Evolutionary conservation across 2,329 filamentous ascomycete species (phyloP).

Genomic region (Dothidotthia symphoricarpi): DNA sequence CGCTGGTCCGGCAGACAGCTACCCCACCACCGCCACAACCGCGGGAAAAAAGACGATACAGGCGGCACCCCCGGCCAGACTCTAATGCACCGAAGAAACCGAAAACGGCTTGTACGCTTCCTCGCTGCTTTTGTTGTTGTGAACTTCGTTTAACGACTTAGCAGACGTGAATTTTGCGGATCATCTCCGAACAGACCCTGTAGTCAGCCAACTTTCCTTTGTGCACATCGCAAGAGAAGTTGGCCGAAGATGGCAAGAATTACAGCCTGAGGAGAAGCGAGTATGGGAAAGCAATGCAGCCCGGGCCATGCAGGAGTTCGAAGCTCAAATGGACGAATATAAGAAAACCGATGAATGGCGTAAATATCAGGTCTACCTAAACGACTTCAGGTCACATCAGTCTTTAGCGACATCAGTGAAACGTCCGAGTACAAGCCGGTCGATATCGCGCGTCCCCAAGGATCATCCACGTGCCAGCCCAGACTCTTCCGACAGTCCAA

Average conservation of each 20-base stretch:
- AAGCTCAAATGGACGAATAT: conserved; percentile 43
- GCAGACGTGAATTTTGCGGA: conserved; percentile 45
- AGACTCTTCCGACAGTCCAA: conserved; percentile 30
- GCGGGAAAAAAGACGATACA: conserved; percentile 40
- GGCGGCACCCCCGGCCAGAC: conserved; percentile 40
- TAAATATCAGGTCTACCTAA: conserved; percentile 39
- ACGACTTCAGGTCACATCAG: conserved; percentile 37
- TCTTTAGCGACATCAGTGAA: conserved; percentile 15
- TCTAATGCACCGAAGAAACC: conserved; percentile 42
- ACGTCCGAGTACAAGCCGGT: conserved; percentile 22
- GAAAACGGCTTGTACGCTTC: conserved; percentile 40
- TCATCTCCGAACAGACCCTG: conserved; percentile 38
- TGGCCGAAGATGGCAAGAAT: conserved; percentile 40
- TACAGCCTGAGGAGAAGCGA: conserved; percentile 38
- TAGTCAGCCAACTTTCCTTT: conserved; percentile 38
- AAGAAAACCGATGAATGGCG: conserved; percentile 41
- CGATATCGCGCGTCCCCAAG: conserved; percentile 23
- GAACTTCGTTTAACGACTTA: conserved; percentile 8
- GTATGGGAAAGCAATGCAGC: conserved; percentile 42
- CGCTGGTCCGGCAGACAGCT: conserved; percentile 22
- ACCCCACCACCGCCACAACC: conserved; percentile 21
- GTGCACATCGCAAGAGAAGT: conserved; percentile 43
- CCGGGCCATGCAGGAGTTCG: conserved; percentile 40
- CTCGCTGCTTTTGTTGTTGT: background rate
- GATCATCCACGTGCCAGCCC: conserved; percentile 29